These are phyloP conservation scores for Chaetomium fimeti DNA, from an alignment of 495 filamentous ascomycete species.

Conservation along the genomic window DNA sequence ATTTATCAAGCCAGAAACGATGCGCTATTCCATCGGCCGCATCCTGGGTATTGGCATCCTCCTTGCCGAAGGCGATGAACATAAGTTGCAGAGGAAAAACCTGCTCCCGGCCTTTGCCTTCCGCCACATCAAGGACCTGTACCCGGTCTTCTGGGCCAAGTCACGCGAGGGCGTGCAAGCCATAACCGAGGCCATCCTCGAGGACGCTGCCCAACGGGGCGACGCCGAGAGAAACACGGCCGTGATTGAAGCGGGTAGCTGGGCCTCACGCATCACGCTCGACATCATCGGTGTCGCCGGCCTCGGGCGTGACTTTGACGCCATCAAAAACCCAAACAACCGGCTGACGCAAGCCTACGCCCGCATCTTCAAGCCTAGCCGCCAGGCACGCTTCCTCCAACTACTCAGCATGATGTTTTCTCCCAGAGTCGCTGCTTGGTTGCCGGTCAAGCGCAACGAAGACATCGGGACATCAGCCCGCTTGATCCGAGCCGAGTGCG, in stretches of 20 bases:
- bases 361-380: slow-evolving; percentile 51
- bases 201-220: slow-evolving; percentile 30
- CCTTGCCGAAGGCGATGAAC: slow-evolving; percentile 81
- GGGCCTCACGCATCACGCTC: slow-evolving; percentile 72
- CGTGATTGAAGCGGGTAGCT: slow-evolving; percentile 65
- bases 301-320: slow-evolving; percentile 75
- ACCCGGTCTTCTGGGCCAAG: slow-evolving; percentile 81
- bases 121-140: slow-evolving; percentile 81
- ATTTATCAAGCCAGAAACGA: slow-evolving; percentile 66
- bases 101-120: slow-evolving; percentile 84
- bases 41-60: slow-evolving; percentile 75
- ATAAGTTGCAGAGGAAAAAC: slow-evolving; percentile 75
- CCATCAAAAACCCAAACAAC: slow-evolving; percentile 62
- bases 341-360: slow-evolving; percentile 67
- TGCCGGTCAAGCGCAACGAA: slow-evolving; percentile 68
- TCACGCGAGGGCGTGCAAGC: slow-evolving; percentile 45
- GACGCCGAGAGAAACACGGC: slow-evolving; percentile 43
- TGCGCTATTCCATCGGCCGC: slow-evolving; percentile 58
- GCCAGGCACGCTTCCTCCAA: slow-evolving; percentile 44
- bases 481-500: slow-evolving; percentile 61
- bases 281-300: slow-evolving; percentile 86
- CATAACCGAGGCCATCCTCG: slow-evolving; percentile 44
- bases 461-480: slow-evolving; percentile 54
- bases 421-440: slow-evolving; percentile 44
- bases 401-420: slow-evolving; percentile 51